Base-by-base conservation (phyloP, 2,329 filamentous ascomycete genomes). In the Fusarium duplospermum region DNA sequence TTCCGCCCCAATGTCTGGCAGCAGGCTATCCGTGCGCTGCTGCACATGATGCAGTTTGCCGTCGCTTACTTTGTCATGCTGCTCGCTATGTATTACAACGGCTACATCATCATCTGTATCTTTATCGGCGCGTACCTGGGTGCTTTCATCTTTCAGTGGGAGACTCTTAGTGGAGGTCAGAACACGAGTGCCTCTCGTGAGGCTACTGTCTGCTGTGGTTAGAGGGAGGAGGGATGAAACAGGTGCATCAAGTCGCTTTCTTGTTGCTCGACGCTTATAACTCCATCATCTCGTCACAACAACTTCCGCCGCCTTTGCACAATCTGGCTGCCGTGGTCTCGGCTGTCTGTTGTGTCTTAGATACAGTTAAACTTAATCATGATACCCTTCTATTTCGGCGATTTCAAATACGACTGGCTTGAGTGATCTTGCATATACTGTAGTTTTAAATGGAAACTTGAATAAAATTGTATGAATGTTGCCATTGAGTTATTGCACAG, bases 31-130 rank as follows among this genome's bases (percentile, higher is more conserved):
- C 88, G 93, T 8, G 91, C 93, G 0, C 71, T 91, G 5, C 80
- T 96, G 22, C 93, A 95, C 76, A 90, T 91, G 83, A 65, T 90
- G 5, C 92, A 93, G 74, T 94, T 96, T 77, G 90, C 90, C 0
- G 88, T 94, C 2, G 93, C 93, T 3, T 96, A 96, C 80, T 90
- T 96, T 75, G 82, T 96, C 77, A 96, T 96, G 94, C 83, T 93
- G 84, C 66, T 80, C 56, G 75, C 78, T 83, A 80, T 76, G 82
- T 90, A 90, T 80, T 91, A 88, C 83, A 90, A 90, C 75, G 90
- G 91, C 11, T 96, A 94, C 82, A 88, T 96, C 72, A 93, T 96
- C 81, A 92, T 96, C 68, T 94, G 91, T 75, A 94, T 96, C 80
- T 89, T 96, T 71, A 88, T 96, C 64, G 94, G 94, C 2, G 90